Evolutionary conservation across 2,329 filamentous ascomycete genomes (phyloP).

Genomic region (Sporothrix inflata): DNA sequence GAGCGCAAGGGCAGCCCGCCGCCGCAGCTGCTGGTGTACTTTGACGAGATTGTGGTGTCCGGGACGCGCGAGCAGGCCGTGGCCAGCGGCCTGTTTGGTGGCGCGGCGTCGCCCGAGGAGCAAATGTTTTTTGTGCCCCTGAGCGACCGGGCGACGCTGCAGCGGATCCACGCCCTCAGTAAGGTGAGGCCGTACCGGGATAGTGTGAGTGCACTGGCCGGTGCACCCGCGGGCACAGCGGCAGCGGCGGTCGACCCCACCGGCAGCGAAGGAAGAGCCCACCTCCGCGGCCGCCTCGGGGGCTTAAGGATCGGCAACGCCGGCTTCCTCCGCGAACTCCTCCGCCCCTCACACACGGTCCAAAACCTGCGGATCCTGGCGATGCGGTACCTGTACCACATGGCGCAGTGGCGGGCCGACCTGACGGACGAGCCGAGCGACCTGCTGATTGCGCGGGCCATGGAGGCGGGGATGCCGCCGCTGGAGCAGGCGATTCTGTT

Average conservation of each 20-base stretch:
- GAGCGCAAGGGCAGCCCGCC: background rate
- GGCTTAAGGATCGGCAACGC: slow-evolving; percentile 26
- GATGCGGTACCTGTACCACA: slow-evolving; percentile 16
- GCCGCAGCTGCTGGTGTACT: slow-evolving; percentile 26
- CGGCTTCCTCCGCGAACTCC: slow-evolving; percentile 25
- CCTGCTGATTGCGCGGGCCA: background rate
- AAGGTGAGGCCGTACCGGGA: background rate
- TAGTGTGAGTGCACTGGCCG: background rate
- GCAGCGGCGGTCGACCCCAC: too few species aligned
- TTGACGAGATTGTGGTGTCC: slow-evolving; percentile 23
- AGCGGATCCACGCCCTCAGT: slow-evolving; percentile 1
- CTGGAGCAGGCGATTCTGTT: slow-evolving; percentile 29
- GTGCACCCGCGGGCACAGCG: too few species aligned
- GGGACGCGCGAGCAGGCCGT: slow-evolving; percentile 25
- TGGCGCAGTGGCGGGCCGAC: background rate
- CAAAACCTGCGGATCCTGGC: slow-evolving; percentile 23
- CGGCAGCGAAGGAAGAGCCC: background rate
- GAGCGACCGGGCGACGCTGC: slow-evolving; percentile 19
- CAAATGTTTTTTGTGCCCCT: slow-evolving; percentile 27
- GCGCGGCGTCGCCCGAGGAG: slow-evolving; percentile 12
- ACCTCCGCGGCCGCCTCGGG: background rate
- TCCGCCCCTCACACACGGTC: slow-evolving; percentile 7
- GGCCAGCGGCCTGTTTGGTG: slow-evolving; percentile 30
- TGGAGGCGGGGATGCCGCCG: slow-evolving; percentile 23
- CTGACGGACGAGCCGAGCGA: background rate